These are phyloP conservation scores for Myrica gale DNA, from an alignment of 306 rosid species.

Conservation along the genomic window DNA sequence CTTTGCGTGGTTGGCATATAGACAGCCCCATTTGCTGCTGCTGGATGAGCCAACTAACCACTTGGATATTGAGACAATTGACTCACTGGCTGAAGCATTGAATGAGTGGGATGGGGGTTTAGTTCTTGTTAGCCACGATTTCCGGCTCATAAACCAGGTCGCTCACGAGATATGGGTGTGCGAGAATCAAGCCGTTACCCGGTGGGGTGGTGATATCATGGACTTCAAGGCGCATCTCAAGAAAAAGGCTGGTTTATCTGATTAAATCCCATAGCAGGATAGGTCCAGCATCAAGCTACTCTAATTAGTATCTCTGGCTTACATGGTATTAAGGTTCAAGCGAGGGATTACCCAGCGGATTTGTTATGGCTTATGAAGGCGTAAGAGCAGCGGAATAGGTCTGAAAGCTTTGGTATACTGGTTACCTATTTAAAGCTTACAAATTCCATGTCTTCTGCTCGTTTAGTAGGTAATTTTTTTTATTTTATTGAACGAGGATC, in stretches of 20 bases:
- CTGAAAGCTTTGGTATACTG: constrained; percentile 32
- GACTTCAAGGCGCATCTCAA: constrained; percentile 80
- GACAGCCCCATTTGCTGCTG: constrained; percentile 88
- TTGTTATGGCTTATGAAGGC: constrained; percentile 25
- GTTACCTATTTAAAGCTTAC: constrained; percentile 28
- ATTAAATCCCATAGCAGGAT: constrained; percentile 32
- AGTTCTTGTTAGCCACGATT: constrained; percentile 97
- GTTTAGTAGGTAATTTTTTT: constrained; percentile 27
- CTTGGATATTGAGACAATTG: constrained; percentile 95
- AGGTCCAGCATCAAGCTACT: background rate
- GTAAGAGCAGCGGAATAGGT: constrained; percentile 23
- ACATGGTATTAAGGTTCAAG: constrained; percentile 14
- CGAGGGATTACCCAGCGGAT: constrained; percentile 22
- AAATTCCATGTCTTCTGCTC: constrained; percentile 24
- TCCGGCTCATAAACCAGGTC: constrained; percentile 97
- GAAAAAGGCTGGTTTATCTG: constrained; percentile 73
- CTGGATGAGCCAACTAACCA: constrained; percentile 97
- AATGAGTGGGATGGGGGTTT: constrained; percentile 99
- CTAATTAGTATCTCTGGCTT: constrained; percentile 14
- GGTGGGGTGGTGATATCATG: constrained; percentile 95
- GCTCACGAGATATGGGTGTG: constrained; percentile 98
- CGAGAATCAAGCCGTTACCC: constrained; percentile 77
- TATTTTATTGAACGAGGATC: background rate
- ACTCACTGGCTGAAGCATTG: constrained; percentile 90
- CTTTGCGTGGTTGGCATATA: constrained; percentile 92